Evolutionary conservation across 495 filamentous ascomycete species (phyloP), one percentile per base, ranked within the genome.

Genomic region (Sabuloglossum arenarium): DNA sequence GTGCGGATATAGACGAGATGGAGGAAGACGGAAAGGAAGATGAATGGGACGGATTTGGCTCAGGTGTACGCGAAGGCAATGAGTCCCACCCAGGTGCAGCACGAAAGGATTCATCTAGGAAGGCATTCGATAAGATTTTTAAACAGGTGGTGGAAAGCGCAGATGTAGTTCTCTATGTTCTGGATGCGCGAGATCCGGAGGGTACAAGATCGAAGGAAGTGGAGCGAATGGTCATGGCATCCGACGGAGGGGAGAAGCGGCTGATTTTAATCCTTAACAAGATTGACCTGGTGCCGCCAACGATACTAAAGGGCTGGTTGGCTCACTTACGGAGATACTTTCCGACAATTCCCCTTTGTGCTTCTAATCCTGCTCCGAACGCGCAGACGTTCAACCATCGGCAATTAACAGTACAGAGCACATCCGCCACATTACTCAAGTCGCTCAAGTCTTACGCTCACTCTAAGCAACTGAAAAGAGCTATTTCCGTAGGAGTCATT

Each of bases 261-360:
- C 72, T 97, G 50, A 93, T 97, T 59, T 80, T 97, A 57, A 81
- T 97, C 56, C 74, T 97, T 59, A 97, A 97, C 80, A 97, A 97
- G 75, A 91, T 94, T 65, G 90, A 97, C 65, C 78, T 97, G 31
- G 75, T 95, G 30, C 90, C 90, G 11, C 79, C 86, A 1, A 67
- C 77, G 1, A 84, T 89, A 24, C 78, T 94, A 49, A 86, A 85
- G 67, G 74, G 69, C 58, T 97, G 90, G 90, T 76, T 97, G 59
- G 65, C 75, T 52, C 81, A 95, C 67, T 77, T 97, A 60, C 82
- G 87, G 55, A 80, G 88, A 56, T 94, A 81, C 68, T 95, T 95
- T 75, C 90, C 90, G 30, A 94, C 90, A 0, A 75, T 97, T 23
- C 90, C 90, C 0, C 78, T 97, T 24, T 86, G 88, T 62, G 89